Evolutionary conservation across 345 rosid species (phyloP), one percentile per base, ranked within the genome.

Genomic region (Isatis tinctoria): DNA sequence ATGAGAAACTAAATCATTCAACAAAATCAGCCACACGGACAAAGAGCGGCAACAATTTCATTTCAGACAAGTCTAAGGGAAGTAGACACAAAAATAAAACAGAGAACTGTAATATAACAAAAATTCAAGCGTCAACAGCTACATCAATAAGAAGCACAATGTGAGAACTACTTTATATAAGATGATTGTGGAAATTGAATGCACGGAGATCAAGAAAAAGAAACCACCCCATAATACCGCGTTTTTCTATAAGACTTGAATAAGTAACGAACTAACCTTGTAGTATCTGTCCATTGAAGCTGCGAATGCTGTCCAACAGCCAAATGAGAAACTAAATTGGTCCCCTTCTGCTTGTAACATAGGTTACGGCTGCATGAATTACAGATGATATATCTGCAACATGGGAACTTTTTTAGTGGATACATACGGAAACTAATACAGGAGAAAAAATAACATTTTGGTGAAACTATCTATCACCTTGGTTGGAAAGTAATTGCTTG

Each of bases 401-500:
- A 77, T 48, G 32, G 39, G 47, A 37, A 37, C 54, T 8, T 27
- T 27, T 44, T 64, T 32, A 57, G 60, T 65, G 61, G 72, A 65
- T 45, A 28, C 37, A 54, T 20, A 18, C n/a, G 67, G 53, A 76
- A 45, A 48, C 41, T 49, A 69, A 40, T 70, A 57, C 41, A 36
- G 32, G 76, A 65, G 37, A 35, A 27, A 22, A 64, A 11, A 57
- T 12, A 54, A 37, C 40, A 54, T 47, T 47, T 58, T 70, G 47
- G 54, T 58, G 54, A 59, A 58, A 57, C 56, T 36, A 45, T 52
- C 48, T 59, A 44, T 72, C 74, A 86, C 94, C 92, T 83, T 48
- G 98, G 97, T 82, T 93, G 98, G 79, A 91, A 91, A 74, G 94
- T 87, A 74, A 91, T 82, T 65, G 92, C 93, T 68, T 79, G 86